Percentiles rank a stretch among this genome's conserved stretches.
Conservation (phyloP, 345 rosid genomes). For the Ceriops tagal region DNA sequence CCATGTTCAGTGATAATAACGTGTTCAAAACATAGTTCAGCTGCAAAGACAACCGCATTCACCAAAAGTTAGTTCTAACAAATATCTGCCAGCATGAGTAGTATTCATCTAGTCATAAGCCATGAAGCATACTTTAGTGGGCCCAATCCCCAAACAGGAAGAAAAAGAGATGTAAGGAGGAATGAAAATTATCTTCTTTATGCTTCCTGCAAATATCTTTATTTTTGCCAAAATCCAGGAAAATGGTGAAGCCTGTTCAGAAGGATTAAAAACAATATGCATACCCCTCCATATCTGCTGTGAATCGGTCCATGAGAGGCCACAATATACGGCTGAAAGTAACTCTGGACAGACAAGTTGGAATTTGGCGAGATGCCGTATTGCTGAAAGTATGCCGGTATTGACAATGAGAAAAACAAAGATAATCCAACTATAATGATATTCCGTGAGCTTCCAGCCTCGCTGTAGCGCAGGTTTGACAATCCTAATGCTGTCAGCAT, state of each 20-base stretch:
- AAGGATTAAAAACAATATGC: slow-evolving; percentile 9
- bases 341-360: slow-evolving; percentile 75
- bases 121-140: too few relatives aligned
- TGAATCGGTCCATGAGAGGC: slow-evolving; percentile 90
- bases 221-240: not conserved
- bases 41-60: slow-evolving; percentile 33
- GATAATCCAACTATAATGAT: slow-evolving; percentile 90
- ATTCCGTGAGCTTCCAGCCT: slow-evolving; percentile 96
- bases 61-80: not conserved
- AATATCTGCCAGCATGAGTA: not conserved
- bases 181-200: too few relatives aligned
- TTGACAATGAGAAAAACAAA: slow-evolving; percentile 76
- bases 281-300: slow-evolving; percentile 71
- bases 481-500: slow-evolving; percentile 91
- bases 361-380: slow-evolving; percentile 75
- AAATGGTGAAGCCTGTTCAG: not conserved
- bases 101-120: too few relatives aligned
- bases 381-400: slow-evolving; percentile 95
- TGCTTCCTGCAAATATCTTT: too few relatives aligned
- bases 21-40: slow-evolving; percentile 87
- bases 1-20: slow-evolving; percentile 71
- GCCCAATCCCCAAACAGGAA: too few relatives aligned
- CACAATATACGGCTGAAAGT: slow-evolving; percentile 80
- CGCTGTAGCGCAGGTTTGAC: slow-evolving; percentile 92
- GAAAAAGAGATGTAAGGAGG: too few relatives aligned